Percentiles rank a stretch among this genome's conserved stretches.
Conservation (phyloP, 768 basidiomycete genomes). For the Podaxis rugospora region DNA sequence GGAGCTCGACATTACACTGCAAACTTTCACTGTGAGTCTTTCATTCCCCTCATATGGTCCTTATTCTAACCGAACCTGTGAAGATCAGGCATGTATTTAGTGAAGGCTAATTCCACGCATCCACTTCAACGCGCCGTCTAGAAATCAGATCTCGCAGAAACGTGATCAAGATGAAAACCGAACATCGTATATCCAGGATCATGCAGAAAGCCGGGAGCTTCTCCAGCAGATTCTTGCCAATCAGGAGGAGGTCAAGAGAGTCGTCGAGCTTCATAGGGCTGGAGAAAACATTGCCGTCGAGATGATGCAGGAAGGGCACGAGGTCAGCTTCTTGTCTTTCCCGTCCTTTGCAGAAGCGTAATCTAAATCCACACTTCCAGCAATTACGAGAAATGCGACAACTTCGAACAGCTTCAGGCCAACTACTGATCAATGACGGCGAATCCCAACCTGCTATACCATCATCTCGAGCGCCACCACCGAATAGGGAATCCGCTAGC, state of each 20-base stretch:
- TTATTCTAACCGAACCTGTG: background rate
- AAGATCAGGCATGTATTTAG: background rate
- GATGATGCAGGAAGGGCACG: conserved; percentile 51
- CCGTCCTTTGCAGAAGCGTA: background rate
- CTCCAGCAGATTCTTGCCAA: conserved; percentile 26
- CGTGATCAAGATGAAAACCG: background rate
- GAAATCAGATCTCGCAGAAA: background rate
- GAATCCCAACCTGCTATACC: conserved; percentile 12
- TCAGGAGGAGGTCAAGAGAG: conserved; percentile 27
- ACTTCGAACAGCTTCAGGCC: background rate
- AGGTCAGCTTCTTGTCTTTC: conserved; percentile 23
- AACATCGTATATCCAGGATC: background rate
- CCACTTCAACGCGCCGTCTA: background rate
- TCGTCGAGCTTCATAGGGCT: conserved; percentile 33
- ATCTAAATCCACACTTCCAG: background rate
- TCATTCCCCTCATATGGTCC: background rate
- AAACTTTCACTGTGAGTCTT: conserved; percentile 36
- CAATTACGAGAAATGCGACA: background rate
- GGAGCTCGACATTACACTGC: conserved; percentile 39
- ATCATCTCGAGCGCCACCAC: conserved; percentile 29
- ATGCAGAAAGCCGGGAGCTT: conserved; percentile 30
- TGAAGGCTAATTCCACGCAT: background rate
- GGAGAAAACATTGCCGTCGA: conserved; percentile 36
- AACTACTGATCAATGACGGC: conserved; percentile 3
- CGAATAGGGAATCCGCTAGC: conserved; percentile 17